Base-by-base conservation (phyloP, 2,329 filamentous ascomycete genomes). In the Zymoseptoria ardabiliae region DNA sequence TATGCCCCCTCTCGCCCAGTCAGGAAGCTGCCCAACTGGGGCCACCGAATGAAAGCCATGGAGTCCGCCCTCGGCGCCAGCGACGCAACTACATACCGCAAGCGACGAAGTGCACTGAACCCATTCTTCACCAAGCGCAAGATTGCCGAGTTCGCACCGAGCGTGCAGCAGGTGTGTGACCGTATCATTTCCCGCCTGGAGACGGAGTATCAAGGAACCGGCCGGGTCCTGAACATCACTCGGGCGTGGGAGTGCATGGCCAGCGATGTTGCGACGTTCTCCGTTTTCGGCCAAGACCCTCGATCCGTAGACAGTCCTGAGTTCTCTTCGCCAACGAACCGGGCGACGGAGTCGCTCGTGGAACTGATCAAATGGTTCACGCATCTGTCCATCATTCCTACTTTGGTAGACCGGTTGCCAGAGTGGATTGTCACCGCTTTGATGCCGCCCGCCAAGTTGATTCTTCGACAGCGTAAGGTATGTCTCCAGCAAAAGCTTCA, bases 91-190 rank as follows among this genome's bases (percentile, higher is more conserved):
- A 69, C 0, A 58, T 78, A 80, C 61, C 74, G 75, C 1, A 66
- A 71, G 19, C 74, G 78, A 2, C 74, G 78, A 13, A 70, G 62
- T 3, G 69, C 75, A 2, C 60, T 81, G 53, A 77, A 72, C 57
- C 71, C 69, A 0, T 79, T 77, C 67, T 81, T 80, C 63, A 78
- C 77, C 49, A 63, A 59, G 48, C 56, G 60, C 13, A 55, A 55
- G 8, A 41, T 60, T 19, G 59, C 57, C 50, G 35, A 58, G 22
- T 30, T 51, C 49, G 53, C 50, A 30, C 54, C 53, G 13, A 54
- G 35, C 19, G 49, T 58, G 45, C 56, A 58, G 55, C 51, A 57
- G 11, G n/a, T 57, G 8, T 57, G 55, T 19, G 20, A 41, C 20
- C 49, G 55, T 21, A 52, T 57, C 11, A 17, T 53, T 7, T 23